Evolutionary conservation across 371 early-diverging fungal species (phyloP).

Genomic region (Rhizopus arrhizus): DNA sequence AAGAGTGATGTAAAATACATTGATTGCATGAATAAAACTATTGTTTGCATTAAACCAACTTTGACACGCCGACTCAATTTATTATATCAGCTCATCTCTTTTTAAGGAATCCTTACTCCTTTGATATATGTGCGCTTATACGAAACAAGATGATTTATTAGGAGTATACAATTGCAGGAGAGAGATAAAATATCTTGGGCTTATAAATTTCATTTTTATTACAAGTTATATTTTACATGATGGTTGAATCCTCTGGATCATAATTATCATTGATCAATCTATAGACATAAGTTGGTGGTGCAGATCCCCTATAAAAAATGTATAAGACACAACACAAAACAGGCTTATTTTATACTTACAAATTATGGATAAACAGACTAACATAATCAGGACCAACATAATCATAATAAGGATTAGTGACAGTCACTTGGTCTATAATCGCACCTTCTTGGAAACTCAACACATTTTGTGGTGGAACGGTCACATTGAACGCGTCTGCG

Average conservation of each 20-base stretch:
- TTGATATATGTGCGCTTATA: too few species aligned
- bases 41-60: too few species aligned
- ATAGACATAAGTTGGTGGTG: constrained; percentile 55
- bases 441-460: constrained; percentile 78
- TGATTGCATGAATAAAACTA: too few species aligned
- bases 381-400: constrained; percentile 89
- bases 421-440: constrained; percentile 77
- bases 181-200: too few species aligned
- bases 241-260: constrained; percentile 53
- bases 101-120: too few species aligned
- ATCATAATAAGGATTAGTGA: constrained; percentile 86
- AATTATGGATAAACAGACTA: constrained; percentile 87
- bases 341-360: constrained; percentile 55
- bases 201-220: neutral
- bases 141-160: too few species aligned
- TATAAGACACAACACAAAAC: neutral
- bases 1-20: constrained; percentile 1
- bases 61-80: too few species aligned
- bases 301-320: constrained; percentile 37
- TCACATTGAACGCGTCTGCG: constrained; percentile 78
- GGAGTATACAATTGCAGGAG: too few species aligned
- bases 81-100: too few species aligned
- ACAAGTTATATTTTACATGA: constrained; percentile 7
- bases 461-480: constrained; percentile 80
- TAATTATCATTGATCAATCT: constrained; percentile 80